Evolutionary conservation across 352 stramenopile species (phyloP), one percentile per base, ranked within the genome.

Genomic region (Aphanomyces euteiches): DNA sequence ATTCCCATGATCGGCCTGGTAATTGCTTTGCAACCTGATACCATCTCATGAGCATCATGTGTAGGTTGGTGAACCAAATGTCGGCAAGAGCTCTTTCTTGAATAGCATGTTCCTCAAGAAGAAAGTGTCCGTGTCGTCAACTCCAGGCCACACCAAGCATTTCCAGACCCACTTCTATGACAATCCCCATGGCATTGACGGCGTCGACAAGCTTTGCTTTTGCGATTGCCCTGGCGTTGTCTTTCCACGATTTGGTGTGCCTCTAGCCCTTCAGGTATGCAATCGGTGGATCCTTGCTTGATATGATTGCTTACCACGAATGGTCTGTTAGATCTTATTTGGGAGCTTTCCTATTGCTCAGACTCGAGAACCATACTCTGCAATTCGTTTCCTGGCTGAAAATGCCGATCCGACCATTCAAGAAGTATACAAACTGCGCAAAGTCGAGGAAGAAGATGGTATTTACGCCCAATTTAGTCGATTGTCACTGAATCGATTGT

Each of bases 281-380:
- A 40, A 17, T 15, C 36, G 7, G 2, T 68, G 15, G 7, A 68
- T 68, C 13, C 13, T 21, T 15, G n/a, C 67, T 15, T 17, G 13
- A 61, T 2, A 61, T 48, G 1, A n/a, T 37, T 37, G 19, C 56
- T 19, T 37, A 19, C 13, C 17, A 28, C 28, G 28, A 28, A 28
- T 28, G 28, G 28, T 28, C 28, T 28, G 28, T 28, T 28, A 73
- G 75, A 89, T 90, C 37, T 74, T 94, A 7, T 91, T 94, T 71
- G 86, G 86, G 17, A 91, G 84, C 73, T 93, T 87, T 65, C 86
- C 86, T 1, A 93, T 93, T 53, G 84, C 86, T 10, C 89, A 96
- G 74, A 92, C 87, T 7, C 83, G 89, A 10, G 89, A 95, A 61
- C 85, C 89, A 34, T 96, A 89, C 74, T 94, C 84, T 63, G 85